Base-by-base conservation (phyloP, 441 rosid species). In the Syzygium malaccense region DNA sequence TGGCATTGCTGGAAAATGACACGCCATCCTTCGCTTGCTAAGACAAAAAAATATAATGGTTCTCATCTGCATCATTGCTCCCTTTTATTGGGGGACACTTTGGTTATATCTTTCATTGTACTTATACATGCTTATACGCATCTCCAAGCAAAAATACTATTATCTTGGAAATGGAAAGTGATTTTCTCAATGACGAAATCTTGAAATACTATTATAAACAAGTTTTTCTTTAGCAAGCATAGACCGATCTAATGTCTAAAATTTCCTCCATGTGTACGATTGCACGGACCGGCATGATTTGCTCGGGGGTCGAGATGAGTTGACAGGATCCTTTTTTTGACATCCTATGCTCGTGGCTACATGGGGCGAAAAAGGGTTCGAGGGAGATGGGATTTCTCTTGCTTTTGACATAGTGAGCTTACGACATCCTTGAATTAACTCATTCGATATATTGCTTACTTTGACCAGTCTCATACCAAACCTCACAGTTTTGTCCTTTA, bases 261-360 rank as follows among this genome's bases (percentile, higher is more conserved):
- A 5, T 12, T 19, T 5, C 14, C 28, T 0, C 26, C 14, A 10
- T 68, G 48, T 23, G 7, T 2, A 10, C 8, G 5, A 33, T 68
- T 68, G 1, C 48, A 68, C 7, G 25, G 37, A 33, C 28, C 48
- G 11, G 25, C n/a, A 57, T 57, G 11, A 28, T 57, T 25, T 25
- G n/a, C 14, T 10, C 1, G 6, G 25, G 11, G 5, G 14, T 4
- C n/a, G 2, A 4, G 62, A 57, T 28, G 26, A 10, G 60, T 23
- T 25, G n/a, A 12, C 25, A 11, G 62, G n/a, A 57, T 57, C n/a
- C 62, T 10, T 11, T 25, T 57, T 25, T 57, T 10, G 6, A 57
- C 1, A 5, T 57, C 62, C 62, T 13, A 57, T 57, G 13, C 62
- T 25, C n/a, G 62, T 25, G 14, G n/a, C 2, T 3, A 25, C n/a